Base-by-base conservation (phyloP, 2,329 filamentous ascomycete species). In the Xylariaceae sp. region DNA sequence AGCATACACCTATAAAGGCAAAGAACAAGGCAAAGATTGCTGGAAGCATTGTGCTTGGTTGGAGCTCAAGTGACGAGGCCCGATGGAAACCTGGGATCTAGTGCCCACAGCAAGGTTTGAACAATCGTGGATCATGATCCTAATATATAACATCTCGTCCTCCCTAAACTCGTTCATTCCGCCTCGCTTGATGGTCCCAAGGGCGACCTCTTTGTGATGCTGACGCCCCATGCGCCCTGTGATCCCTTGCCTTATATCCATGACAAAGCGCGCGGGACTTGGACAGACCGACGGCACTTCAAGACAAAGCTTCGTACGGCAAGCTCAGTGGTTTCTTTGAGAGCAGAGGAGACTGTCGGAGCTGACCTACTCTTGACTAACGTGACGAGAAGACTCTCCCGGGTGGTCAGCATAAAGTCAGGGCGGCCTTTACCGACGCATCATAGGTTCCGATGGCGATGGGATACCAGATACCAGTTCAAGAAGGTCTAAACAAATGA, bases 101-200 rank as follows among this genome's bases (percentile, higher is more conserved):
- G 15, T 31, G 5, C 3, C 13, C 28, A 19, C 12, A 30, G 21
- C 21, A 24, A 24, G 21, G 6, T 24, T 31, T 23, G 19, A 23
- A 9, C 14, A 26, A 8, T 29, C 32, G 13, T 30, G 28, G 9
- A 21, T 33, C n/a, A 16, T 5, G 15, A 27, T n/a, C 18, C 8
- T 45, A 7, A 24, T 45, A 42, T 45, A 45, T 13, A 34, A 16
- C 13, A 39, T n/a, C n/a, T 27, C 13, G n/a, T 19, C 19, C 13
- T 18, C 32, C 14, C 18, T 18, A 23, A 13, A 34, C 11, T 9
- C 17, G 23, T 6, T 11, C 21, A 6, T 24, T 6, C 21, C 11
- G 21, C 21, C 21, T 24, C 21, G n/a, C n/a, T n/a, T 24, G 21
- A 6, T 24, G 21, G 6, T 6, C 21, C 21, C 7, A 7, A 11